phyloP scores from a whole-genome alignment of 1,284 basidiomycete species.

The Trichosporon sp. region DNA sequence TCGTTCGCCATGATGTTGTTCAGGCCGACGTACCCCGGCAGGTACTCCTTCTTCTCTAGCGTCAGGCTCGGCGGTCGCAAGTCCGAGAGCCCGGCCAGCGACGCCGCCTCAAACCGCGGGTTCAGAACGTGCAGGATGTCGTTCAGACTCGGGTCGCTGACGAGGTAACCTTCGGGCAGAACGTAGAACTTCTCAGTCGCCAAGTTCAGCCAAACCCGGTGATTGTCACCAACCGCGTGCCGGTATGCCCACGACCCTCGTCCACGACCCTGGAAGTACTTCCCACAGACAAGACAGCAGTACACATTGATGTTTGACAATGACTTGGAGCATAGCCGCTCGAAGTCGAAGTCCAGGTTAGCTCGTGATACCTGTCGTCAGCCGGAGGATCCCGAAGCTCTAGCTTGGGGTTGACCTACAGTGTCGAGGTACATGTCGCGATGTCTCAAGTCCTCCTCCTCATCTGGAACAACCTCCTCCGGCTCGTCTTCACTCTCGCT shows the following conservation, averaged over 20 bases:
- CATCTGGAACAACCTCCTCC: conserved; percentile 41
- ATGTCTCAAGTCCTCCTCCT: conserved; percentile 56
- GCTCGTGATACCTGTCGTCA: conserved; percentile 70
- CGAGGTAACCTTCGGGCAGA: conserved; percentile 93
- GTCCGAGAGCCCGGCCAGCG: conserved; percentile 55
- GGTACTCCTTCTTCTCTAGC: conserved; percentile 71
- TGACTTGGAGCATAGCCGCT: conserved; percentile 95
- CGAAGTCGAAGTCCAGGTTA: conserved; percentile 96
- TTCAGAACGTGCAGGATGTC: conserved; percentile 89
- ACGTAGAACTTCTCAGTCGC: conserved; percentile 94
- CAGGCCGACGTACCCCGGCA: conserved; percentile 90
- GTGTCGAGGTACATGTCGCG: conserved; percentile 96
- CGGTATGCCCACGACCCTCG: conserved; percentile 90
- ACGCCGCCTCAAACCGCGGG: conserved; percentile 63
- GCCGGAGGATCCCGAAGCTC: no score
- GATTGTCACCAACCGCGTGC: conserved; percentile 95
- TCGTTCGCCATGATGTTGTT: conserved; percentile 98
- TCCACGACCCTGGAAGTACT: conserved; percentile 97
- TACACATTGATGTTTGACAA: conserved; percentile 96
- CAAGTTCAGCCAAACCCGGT: conserved; percentile 96
- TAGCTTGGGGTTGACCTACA: conserved; percentile 53
- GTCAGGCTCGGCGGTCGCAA: conserved; percentile 69
- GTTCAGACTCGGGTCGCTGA: conserved; percentile 89
- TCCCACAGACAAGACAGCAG: conserved; percentile 95
- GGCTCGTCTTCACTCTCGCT: conserved; percentile 56